These are phyloP conservation scores for Erythrophleum ivorense DNA, from an alignment of 331 rosid species.

Conservation along the genomic window DNA sequence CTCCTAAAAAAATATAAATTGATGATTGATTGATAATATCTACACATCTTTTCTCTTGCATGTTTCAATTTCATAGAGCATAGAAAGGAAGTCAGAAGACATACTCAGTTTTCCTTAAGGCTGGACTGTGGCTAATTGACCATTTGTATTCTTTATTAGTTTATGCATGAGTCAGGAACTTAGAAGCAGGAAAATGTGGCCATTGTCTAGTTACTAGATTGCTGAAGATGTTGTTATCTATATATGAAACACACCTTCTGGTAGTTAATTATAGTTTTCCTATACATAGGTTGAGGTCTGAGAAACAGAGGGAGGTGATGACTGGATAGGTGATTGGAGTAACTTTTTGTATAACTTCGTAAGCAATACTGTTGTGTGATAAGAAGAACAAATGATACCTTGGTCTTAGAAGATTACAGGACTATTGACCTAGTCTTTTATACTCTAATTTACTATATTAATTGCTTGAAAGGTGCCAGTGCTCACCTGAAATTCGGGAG, in stretches of 20 bases:
- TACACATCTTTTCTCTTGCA: neutral
- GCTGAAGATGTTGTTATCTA: neutral
- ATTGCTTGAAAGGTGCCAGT: neutral
- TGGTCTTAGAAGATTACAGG: neutral
- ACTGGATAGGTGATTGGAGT: neutral
- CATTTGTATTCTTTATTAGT: no score
- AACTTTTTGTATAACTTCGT: neutral
- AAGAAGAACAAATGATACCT: neutral
- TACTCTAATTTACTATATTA: neutral
- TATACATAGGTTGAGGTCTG: neutral
- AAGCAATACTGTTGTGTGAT: neutral
- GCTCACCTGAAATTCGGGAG: neutral
- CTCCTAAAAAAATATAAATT: neutral
- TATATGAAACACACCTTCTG: neutral
- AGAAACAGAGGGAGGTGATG: neutral
- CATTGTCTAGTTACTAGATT: neutral
- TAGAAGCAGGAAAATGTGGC: constrained; percentile 2
- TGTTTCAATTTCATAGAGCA: neutral
- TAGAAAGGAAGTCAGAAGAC: neutral
- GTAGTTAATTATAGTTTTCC: neutral
- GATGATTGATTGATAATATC: neutral
- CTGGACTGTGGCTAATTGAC: neutral
- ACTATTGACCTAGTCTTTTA: neutral
- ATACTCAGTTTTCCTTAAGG: neutral
- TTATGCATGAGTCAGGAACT: neutral